These are phyloP conservation scores for Royoungia palumana DNA, from an alignment of 768 basidiomycete genomes.

Conservation along the genomic window DNA sequence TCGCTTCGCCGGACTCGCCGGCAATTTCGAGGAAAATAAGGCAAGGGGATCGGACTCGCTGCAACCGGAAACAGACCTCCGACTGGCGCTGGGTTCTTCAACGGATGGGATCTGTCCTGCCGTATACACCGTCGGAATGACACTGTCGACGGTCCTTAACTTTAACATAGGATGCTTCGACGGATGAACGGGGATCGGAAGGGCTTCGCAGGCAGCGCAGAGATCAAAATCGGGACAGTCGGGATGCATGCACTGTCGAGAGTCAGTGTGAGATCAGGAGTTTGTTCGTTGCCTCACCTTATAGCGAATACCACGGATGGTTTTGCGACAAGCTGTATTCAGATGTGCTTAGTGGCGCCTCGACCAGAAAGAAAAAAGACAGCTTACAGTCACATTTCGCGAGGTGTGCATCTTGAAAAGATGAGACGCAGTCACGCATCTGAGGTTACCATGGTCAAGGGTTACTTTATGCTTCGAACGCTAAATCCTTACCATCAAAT, in stretches of 20 bases:
- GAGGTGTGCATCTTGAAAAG: slow-evolving; percentile 37
- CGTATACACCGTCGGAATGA: slow-evolving; percentile 43
- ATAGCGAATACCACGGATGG: slow-evolving; percentile 63
- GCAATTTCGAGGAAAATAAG: neutral
- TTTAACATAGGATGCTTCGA: slow-evolving; percentile 70
- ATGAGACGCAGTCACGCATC: slow-evolving; percentile 28
- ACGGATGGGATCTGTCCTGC: slow-evolving; percentile 16
- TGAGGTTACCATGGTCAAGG: slow-evolving; percentile 10
- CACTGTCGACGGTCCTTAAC: slow-evolving; percentile 52
- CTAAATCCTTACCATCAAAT: slow-evolving; percentile 53
- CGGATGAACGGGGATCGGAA: slow-evolving; percentile 76
- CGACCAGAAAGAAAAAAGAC: neutral
- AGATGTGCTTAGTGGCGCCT: neutral
- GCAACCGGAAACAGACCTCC: neutral
- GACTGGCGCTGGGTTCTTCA: neutral
- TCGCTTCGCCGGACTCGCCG: neutral
- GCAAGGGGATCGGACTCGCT: neutral
- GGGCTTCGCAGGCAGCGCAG: slow-evolving; percentile 74
- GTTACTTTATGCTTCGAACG: neutral
- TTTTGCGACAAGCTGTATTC: slow-evolving; percentile 40
- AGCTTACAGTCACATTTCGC: slow-evolving; percentile 57
- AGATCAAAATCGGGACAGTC: slow-evolving; percentile 79
- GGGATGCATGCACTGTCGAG: slow-evolving; percentile 71
- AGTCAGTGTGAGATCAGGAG: slow-evolving; percentile 1
- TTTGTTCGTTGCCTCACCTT: slow-evolving; percentile 46